A percentile compares a stretch with the other conserved stretches of the same genome.
Evolutionary conservation across 306 rosid species (phyloP).

Genomic region (Astragalus membranaceus): DNA sequence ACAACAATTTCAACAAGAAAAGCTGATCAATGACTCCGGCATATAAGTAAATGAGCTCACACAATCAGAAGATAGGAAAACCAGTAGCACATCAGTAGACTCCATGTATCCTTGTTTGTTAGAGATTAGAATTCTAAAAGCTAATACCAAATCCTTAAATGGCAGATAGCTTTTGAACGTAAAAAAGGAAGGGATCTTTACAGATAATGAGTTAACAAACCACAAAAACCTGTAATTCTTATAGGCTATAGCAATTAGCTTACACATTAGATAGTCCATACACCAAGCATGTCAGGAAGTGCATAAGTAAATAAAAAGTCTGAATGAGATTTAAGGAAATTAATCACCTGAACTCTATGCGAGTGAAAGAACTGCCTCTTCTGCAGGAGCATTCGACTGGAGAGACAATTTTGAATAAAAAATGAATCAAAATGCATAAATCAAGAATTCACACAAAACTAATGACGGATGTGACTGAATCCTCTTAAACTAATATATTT

Average conservation of each 20-base stretch:
- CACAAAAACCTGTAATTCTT: neutral
- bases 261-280: neutral
- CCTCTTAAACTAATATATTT: conserved; percentile 4
- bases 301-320: neutral
- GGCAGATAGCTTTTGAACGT: neutral
- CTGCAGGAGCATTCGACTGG: conserved; percentile 85
- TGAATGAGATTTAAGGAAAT: conserved; percentile 10
- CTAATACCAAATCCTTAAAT: neutral
- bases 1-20: neutral
- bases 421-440: conserved; percentile 15
- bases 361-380: conserved; percentile 98
- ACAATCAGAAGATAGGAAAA: conserved; percentile 9
- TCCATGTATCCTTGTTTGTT: neutral
- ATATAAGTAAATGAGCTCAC: conserved; percentile 5
- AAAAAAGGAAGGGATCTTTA: neutral
- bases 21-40: neutral
- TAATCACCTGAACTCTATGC: conserved; percentile 92
- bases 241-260: neutral
- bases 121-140: neutral
- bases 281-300: conserved; percentile 14
- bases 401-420: conserved; percentile 22
- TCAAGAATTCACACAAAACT: neutral
- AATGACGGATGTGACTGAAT: neutral
- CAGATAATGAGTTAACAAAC: neutral
- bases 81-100: neutral